A percentile compares a stretch with the other conserved stretches of the same genome.
These are phyloP conservation scores for Pseudocercospora eumusae DNA, from an alignment of 2,329 filamentous ascomycete species.

Conservation along the genomic window DNA sequence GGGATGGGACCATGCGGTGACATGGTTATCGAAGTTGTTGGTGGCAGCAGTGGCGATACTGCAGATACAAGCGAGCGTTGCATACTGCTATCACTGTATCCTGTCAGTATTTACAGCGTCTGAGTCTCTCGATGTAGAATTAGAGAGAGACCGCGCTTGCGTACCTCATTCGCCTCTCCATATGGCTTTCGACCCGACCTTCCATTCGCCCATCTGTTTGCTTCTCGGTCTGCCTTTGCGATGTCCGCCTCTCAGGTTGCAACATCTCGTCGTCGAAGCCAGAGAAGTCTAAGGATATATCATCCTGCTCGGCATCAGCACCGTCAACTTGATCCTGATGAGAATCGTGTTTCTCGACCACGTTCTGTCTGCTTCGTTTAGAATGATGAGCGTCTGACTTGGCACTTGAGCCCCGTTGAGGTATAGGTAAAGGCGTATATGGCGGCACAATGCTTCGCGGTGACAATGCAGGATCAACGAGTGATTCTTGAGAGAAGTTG, in stretches of 20 bases:
- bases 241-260: constrained; percentile 7
- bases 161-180: constrained; percentile 10
- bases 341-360: not conserved
- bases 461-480: constrained; percentile 1
- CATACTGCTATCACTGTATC: not conserved
- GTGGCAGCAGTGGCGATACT: constrained; percentile 3
- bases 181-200: not conserved
- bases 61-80: not conserved
- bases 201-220: not conserved
- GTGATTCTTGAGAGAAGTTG: not conserved
- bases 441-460: constrained; percentile 5
- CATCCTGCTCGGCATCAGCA: constrained; percentile 10
- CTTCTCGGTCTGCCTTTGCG: not conserved
- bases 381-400: constrained; percentile 4
- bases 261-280: constrained; percentile 20
- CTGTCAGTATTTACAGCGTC: not conserved
- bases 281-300: constrained; percentile 5
- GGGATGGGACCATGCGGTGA: not conserved
- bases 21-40: not conserved
- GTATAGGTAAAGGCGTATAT: constrained; percentile 14
- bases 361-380: not conserved
- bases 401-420: constrained; percentile 13
- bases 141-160: not conserved
- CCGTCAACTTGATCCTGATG: not conserved
- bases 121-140: not conserved